phyloP scores from a whole-genome alignment of 176 grass and related monocot species.

The Cenchrus fungigraminus region DNA sequence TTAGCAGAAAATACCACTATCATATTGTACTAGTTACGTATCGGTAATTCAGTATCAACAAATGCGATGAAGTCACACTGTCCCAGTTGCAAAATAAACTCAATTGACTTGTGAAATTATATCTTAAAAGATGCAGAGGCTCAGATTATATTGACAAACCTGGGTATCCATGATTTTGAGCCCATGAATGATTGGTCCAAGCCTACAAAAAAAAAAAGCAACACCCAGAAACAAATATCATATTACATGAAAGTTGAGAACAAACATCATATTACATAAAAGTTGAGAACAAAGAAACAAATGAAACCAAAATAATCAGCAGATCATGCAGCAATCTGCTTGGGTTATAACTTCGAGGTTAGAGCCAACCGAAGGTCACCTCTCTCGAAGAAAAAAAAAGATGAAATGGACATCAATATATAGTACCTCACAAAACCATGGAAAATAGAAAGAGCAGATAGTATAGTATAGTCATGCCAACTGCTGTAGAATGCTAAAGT shows the following conservation, averaged over 20 bases:
- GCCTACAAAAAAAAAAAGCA: constrained; percentile 51
- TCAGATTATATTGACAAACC: constrained; percentile 47
- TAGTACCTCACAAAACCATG: not conserved
- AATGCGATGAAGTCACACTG: not conserved
- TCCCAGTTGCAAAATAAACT: not conserved
- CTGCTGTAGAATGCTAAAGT: not conserved
- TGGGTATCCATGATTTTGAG: constrained; percentile 66
- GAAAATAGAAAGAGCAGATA: not conserved
- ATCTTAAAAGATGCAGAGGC: constrained; percentile 18
- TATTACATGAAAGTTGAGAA: not conserved
- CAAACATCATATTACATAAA: constrained; percentile 21
- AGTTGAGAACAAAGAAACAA: not conserved
- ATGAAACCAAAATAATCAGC: not conserved
- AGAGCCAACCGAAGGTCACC: not conserved
- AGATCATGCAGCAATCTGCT: not conserved
- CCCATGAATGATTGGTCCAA: constrained; percentile 63
- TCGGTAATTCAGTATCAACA: constrained; percentile 4
- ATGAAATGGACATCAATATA: not conserved
- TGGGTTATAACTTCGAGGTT: not conserved
- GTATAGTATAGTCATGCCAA: not conserved
- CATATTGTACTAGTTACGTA: not conserved
- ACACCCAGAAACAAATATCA: constrained; percentile 19
- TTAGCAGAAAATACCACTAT: not conserved
- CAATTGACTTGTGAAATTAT: constrained; percentile 12
- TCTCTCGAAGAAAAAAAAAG: not conserved